Base-by-base conservation (phyloP, 352 stramenopile genomes). In the Vaucheria bursata region DNA sequence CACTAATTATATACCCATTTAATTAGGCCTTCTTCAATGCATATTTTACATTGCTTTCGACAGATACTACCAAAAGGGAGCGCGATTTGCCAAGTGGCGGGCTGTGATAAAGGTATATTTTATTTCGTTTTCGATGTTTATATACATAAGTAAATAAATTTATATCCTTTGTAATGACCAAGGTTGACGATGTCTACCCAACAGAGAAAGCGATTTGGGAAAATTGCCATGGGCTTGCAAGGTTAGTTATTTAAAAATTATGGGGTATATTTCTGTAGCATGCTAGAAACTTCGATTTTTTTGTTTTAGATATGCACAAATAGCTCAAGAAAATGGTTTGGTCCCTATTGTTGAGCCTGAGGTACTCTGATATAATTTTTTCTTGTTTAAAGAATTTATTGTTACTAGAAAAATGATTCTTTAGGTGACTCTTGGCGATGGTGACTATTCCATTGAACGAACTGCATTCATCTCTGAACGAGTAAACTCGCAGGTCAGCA, bases 311-410 rank as follows among this genome's bases (percentile, higher is more conserved):
- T 89, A 89, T 75, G 86, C 86, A 35, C 71, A 83, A 31, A 89
- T 89, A 69, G 88, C 84, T 79, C 86, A 89, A 73, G 71, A 73
- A 35, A 87, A 88, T 77, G 85, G 86, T 32, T 79, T 89, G 2
- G 85, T 89, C 5, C 86, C 86, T 52, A 89, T 89, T 74, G 86
- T 89, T 35, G 86, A 89, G 78, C 86, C 86, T 37, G 86, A 89
- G 78, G 77, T 72, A 40, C 1, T 50, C 5, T 12, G 12, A 12
- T 50, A 12, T 50, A 50, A 50, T 12, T 50, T 50, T 12, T 12
- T 12, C 39, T 12, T 50, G 12, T 12, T 50, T 50, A 12, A 50
- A 50, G 12, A 12, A 50, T 12, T 50, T 12, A 5, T 50, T 5
- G 5, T 12, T 50, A 50, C 39, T 50, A 50, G 12, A 12, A 50